These are phyloP conservation scores for Globisporangium lucens DNA, from an alignment of 352 stramenopile species.

Conservation along the genomic window DNA sequence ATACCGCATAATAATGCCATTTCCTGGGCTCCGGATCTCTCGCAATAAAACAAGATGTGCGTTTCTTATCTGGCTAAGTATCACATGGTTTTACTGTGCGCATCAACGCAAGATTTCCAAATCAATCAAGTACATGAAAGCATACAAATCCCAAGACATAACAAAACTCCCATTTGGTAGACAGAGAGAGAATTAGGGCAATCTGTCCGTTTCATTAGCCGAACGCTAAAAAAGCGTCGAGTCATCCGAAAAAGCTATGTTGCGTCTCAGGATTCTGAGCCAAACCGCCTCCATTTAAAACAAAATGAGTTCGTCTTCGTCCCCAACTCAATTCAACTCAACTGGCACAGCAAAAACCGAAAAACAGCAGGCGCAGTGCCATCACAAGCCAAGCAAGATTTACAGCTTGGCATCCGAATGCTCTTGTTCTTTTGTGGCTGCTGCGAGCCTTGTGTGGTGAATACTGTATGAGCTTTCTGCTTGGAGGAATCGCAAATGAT, in stretches of 20 bases:
- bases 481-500: neutral
- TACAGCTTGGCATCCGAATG: neutral
- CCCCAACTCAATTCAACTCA: too few species aligned
- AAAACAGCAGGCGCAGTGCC: neutral
- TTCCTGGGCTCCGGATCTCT: neutral
- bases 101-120: neutral
- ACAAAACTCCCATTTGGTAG: neutral
- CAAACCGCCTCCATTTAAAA: neutral
- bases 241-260: neutral
- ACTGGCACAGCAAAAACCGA: neutral
- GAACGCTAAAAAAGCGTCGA: neutral
- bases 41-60: neutral
- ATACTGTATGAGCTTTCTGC: neutral
- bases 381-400: neutral
- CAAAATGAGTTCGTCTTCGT: neutral
- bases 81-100: neutral
- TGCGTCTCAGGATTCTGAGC: constrained; percentile 6
- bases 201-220: neutral
- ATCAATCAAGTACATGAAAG: neutral
- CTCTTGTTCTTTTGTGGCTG: constrained; percentile 1
- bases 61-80: neutral
- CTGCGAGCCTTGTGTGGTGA: neutral
- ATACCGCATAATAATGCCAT: too few species aligned
- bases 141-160: neutral
- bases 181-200: neutral